Conservation (phyloP, 1,284 basidiomycete species). For the Sporisorium exsertum region DNA sequence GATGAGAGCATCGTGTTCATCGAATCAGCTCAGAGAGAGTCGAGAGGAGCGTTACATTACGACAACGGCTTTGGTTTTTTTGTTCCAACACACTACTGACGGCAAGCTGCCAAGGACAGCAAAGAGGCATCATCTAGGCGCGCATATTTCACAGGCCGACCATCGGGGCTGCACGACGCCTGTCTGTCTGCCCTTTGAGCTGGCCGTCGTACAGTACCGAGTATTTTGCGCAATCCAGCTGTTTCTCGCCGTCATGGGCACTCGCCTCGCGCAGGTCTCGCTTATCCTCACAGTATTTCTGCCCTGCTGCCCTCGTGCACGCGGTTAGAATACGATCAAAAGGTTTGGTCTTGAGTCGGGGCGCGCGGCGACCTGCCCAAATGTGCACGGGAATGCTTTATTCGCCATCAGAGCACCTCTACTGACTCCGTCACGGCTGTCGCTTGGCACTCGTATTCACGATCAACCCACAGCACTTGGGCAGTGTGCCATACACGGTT, state of each 20-base stretch:
- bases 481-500: conserved; percentile 13
- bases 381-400: conserved; percentile 17
- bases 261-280: conserved; percentile 2
- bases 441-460: conserved; percentile 8
- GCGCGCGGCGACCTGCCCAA: conserved; percentile 24
- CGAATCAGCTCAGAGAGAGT: background rate
- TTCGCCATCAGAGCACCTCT: conserved; percentile 24
- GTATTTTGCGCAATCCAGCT: conserved; percentile 6
- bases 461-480: conserved; percentile 10
- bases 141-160: background rate
- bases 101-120: background rate
- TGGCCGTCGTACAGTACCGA: no score
- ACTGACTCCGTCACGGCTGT: conserved; percentile 41
- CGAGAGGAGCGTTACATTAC: background rate
- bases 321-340: conserved; percentile 2
- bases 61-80: no score
- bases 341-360: background rate
- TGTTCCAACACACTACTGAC: background rate
- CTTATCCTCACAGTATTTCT: background rate
- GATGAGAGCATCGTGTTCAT: background rate
- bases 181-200: background rate
- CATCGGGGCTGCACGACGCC: background rate
- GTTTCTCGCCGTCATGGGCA: conserved; percentile 24
- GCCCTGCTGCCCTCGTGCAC: conserved; percentile 16
- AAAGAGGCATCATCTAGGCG: background rate